Evolutionary conservation across 2,329 filamentous ascomycete genomes (phyloP).

Genomic region (Raffaelea arxii): DNA sequence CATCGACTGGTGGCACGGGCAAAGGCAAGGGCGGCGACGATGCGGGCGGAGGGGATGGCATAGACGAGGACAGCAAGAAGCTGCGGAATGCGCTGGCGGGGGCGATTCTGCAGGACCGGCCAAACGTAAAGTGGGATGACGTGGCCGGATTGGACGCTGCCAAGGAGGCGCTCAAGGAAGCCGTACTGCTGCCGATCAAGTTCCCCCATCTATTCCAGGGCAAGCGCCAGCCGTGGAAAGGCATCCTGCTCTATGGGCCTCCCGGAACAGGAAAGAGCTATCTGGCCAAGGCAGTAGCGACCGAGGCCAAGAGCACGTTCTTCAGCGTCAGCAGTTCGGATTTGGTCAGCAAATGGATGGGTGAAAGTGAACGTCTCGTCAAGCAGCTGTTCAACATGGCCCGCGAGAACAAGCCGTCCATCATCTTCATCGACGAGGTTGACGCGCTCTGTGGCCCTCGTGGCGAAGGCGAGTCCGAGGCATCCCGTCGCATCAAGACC

Average conservation of each 20-base stretch:
- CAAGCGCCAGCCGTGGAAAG: constrained; percentile 96
- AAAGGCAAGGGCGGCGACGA: constrained; percentile 44
- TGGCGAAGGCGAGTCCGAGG: constrained; percentile 92
- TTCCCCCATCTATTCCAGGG: constrained; percentile 95
- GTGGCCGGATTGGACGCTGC: constrained; percentile 89
- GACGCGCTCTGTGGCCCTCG: constrained; percentile 92
- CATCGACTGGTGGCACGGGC: constrained; percentile 51
- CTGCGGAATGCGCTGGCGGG: constrained; percentile 81
- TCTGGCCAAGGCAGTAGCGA: constrained; percentile 92
- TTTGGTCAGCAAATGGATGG: constrained; percentile 99
- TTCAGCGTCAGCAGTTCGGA: constrained; percentile 98
- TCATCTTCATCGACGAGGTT: constrained; percentile 47
- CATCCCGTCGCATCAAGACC: constrained; percentile 94
- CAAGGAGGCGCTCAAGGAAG: constrained; percentile 96
- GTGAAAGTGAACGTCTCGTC: constrained; percentile 93
- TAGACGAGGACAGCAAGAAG: constrained; percentile 92
- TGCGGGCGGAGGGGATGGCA: constrained; percentile 52
- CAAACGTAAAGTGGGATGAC: constrained; percentile 96
- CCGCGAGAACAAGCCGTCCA: constrained; percentile 92
- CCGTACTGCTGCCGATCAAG: constrained; percentile 94
- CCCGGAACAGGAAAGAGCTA: constrained; percentile 98
- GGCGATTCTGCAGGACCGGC: constrained; percentile 88
- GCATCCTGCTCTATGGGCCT: constrained; percentile 89
- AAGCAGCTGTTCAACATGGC: constrained; percentile 98
- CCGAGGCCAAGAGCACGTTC: constrained; percentile 97